A percentile compares a stretch with the other conserved stretches of the same genome.
These are phyloP conservation scores for Cyclotella choctawhatcheeana DNA, from an alignment of 108 stramenopile species.

Conservation along the genomic window DNA sequence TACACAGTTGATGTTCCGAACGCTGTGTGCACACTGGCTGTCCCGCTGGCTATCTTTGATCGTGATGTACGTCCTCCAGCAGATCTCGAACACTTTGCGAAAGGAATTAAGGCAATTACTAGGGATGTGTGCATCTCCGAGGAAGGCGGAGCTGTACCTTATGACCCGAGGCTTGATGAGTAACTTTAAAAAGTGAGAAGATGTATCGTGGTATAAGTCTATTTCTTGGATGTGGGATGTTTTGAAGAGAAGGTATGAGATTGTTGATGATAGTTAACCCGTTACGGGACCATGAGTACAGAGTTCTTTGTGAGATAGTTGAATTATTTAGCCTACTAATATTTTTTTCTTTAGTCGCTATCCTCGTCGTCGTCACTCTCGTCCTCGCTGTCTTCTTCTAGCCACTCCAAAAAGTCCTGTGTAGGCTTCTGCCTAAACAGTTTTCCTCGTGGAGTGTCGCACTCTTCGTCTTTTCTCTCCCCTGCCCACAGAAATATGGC, in stretches of 20 bases:
- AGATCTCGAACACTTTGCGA: slow-evolving; percentile 51
- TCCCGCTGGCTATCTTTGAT: slow-evolving; percentile 73
- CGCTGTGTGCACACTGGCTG: slow-evolving; percentile 62
- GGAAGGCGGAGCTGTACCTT: slow-evolving; percentile 64
- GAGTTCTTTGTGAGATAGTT: neutral
- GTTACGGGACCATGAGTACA: too few species aligned
- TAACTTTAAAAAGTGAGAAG: too few species aligned
- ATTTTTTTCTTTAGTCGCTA: slow-evolving; percentile 9
- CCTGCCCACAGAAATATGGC: slow-evolving; percentile 81
- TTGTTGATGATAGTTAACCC: too few species aligned
- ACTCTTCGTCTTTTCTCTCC: slow-evolving; percentile 61
- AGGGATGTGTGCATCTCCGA: slow-evolving; percentile 61
- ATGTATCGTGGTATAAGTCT: neutral
- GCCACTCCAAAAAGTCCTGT: slow-evolving; percentile 89
- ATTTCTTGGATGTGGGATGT: too few species aligned
- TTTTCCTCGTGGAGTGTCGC: slow-evolving; percentile 52
- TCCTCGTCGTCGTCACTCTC: slow-evolving; percentile 39
- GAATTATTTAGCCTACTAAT: neutral
- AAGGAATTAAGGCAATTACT: slow-evolving; percentile 49
- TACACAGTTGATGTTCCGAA: slow-evolving; percentile 78
- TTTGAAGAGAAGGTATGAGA: too few species aligned
- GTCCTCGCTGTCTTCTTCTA: slow-evolving; percentile 59
- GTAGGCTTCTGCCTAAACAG: slow-evolving; percentile 70
- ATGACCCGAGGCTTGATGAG: slow-evolving; percentile 56
- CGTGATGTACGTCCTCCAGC: slow-evolving; percentile 65